Percentiles rank a stretch among this genome's conserved stretches.
Conservation (phyloP, 2,329 filamentous ascomycete species). For the Bertia moriformis region DNA sequence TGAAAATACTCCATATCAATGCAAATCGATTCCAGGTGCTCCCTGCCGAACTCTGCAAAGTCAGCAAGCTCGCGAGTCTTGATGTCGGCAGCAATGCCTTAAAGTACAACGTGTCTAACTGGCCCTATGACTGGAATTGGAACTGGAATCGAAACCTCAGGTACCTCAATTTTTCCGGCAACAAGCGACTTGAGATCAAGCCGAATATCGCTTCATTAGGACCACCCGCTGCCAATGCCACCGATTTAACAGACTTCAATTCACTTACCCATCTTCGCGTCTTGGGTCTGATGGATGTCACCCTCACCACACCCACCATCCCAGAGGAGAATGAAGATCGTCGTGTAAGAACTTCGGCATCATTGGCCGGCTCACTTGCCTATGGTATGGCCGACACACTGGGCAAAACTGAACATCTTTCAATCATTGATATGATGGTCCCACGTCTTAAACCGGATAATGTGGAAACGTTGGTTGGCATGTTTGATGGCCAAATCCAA, state of each 20-base stretch:
- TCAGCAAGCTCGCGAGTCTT: slow-evolving; percentile 45
- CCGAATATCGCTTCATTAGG: slow-evolving; percentile 41
- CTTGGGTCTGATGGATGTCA: slow-evolving; percentile 93
- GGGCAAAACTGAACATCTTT: slow-evolving; percentile 84
- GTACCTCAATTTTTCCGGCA: slow-evolving; percentile 53
- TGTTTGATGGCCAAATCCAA: slow-evolving; percentile 89
- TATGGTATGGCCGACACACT: slow-evolving; percentile 97
- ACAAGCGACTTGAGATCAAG: slow-evolving; percentile 54
- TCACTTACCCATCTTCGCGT: slow-evolving; percentile 71
- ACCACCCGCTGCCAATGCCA: slow-evolving; percentile 39
- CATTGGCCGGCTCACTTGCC: slow-evolving; percentile 72
- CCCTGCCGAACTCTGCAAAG: slow-evolving; percentile 51
- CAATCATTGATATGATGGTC: slow-evolving; percentile 88
- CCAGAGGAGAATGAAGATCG: slow-evolving; percentile 91
- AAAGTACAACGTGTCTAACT: slow-evolving; percentile 45
- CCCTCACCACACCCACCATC: slow-evolving; percentile 79
- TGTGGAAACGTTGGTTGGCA: slow-evolving; percentile 76
- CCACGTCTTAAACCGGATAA: slow-evolving; percentile 82
- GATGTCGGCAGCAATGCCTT: slow-evolving; percentile 46
- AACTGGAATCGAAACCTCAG: slow-evolving; percentile 41
- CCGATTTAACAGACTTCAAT: slow-evolving; percentile 76
- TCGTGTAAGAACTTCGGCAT: slow-evolving; percentile 92
- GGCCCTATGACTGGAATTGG: slow-evolving; percentile 60
- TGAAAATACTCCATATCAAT: slow-evolving; percentile 50
- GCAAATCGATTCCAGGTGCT: slow-evolving; percentile 53